These are phyloP conservation scores for Cytospora paraplurivora DNA, from an alignment of 2,329 filamentous ascomycete genomes.

Conservation along the genomic window DNA sequence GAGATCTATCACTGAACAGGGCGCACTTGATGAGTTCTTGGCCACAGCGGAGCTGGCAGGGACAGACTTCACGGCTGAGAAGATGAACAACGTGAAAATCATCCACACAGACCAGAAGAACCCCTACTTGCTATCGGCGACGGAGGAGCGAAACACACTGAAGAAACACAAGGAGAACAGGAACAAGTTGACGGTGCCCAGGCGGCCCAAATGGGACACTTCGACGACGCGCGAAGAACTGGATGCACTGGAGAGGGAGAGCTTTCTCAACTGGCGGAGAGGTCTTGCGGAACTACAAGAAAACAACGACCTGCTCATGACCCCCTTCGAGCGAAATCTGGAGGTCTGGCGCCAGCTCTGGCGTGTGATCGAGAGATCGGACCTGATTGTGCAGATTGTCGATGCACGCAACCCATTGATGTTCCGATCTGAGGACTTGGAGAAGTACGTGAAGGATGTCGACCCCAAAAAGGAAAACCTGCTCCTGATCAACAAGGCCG, in stretches of 20 bases:
- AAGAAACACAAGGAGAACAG: conserved; percentile 84
- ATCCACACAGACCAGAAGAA: conserved; percentile 97
- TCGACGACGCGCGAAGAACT: conserved; percentile 81
- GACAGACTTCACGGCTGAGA: conserved; percentile 97
- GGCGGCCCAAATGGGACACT: conserved; percentile 86
- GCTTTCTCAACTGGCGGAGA: conserved; percentile 84
- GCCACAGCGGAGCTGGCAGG: conserved; percentile 95
- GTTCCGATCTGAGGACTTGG: conserved; percentile 92
- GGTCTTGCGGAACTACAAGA: conserved; percentile 92
- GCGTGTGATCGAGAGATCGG: conserved; percentile 96
- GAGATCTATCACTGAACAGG: conserved; percentile 97
- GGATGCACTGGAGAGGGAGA: conserved; percentile 76
- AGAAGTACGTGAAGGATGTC: conserved; percentile 91
- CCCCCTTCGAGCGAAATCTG: conserved; percentile 93
- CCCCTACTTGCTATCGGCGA: conserved; percentile 83
- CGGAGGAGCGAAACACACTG: conserved; percentile 76
- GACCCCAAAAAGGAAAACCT: conserved; percentile 87
- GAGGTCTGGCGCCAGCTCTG: conserved; percentile 98
- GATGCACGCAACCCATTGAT: conserved; percentile 93
- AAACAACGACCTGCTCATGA: conserved; percentile 93
- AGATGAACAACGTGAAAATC: conserved; percentile 98
- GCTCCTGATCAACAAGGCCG: conserved; percentile 94
- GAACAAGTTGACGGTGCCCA: conserved; percentile 79
- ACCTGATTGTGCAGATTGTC: conserved; percentile 96
- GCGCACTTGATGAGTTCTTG: conserved; percentile 93